These are phyloP conservation scores for Bondarzewia mesenterica DNA, from an alignment of 1,284 basidiomycete genomes.

Conservation along the genomic window DNA sequence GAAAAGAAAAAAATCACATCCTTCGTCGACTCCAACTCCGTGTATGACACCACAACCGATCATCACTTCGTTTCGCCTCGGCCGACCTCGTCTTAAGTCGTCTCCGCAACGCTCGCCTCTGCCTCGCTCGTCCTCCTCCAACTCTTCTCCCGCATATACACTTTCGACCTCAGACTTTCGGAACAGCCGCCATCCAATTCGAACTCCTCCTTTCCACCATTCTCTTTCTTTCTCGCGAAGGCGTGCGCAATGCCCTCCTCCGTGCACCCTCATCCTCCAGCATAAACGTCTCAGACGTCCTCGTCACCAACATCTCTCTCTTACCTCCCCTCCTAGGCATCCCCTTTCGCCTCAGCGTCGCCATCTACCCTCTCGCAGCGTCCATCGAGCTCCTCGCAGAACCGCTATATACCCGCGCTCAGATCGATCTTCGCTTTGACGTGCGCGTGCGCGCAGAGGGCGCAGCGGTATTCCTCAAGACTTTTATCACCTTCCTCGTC, in stretches of 20 bases:
- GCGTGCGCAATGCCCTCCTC: conserved; percentile 78
- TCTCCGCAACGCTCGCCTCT: conserved; percentile 37
- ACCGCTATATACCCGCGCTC: conserved; percentile 77
- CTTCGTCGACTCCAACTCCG: too few relatives aligned
- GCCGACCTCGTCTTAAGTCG: too few relatives aligned
- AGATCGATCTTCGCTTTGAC: conserved; percentile 56
- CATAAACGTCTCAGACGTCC: not conserved
- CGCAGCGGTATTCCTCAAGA: conserved; percentile 68
- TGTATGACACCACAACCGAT: too few relatives aligned
- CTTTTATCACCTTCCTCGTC: conserved; percentile 59
- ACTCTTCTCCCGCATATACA: conserved; percentile 74
- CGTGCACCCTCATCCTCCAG: conserved; percentile 16
- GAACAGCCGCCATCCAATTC: conserved; percentile 81
- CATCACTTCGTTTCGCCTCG: too few relatives aligned
- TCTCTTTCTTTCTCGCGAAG: conserved; percentile 88
- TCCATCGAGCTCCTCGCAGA: conserved; percentile 75
- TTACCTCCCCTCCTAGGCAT: conserved; percentile 24
- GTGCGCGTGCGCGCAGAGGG: conserved; percentile 81
- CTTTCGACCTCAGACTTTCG: conserved; percentile 81
- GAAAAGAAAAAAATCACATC: too few relatives aligned
- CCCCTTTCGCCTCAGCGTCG: conserved; percentile 54
- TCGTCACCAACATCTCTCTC: conserved; percentile 23
- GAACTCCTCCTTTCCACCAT: conserved; percentile 84
- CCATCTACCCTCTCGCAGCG: conserved; percentile 67
- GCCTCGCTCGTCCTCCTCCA: conserved; percentile 85